These are phyloP conservation scores for Beta vulgaris DNA, from an alignment of 148 eudicot genomes.

Conservation along the genomic window DNA sequence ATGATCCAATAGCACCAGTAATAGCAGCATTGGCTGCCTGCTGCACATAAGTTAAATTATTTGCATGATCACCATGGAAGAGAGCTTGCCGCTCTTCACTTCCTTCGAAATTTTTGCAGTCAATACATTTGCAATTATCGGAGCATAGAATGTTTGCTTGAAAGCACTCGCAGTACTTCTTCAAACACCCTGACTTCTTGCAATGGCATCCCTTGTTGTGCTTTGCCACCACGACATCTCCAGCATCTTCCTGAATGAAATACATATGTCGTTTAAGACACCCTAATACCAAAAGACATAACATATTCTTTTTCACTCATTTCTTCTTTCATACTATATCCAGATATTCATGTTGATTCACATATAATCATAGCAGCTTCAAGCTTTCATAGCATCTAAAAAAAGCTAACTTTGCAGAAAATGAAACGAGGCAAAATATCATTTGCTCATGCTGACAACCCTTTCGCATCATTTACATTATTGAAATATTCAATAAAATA, in stretches of 20 bases:
- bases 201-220: slow-evolving; percentile 99
- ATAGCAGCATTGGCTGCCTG: slow-evolving; percentile 99
- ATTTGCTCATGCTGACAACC: background rate
- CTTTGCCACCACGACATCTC: slow-evolving; percentile 67
- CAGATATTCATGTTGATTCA: background rate
- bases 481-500: background rate
- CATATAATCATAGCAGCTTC: background rate
- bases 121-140: slow-evolving; percentile 92
- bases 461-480: background rate
- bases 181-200: slow-evolving; percentile 98
- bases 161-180: slow-evolving; percentile 96
- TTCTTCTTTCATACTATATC: background rate
- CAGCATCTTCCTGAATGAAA: slow-evolving; percentile 66
- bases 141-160: slow-evolving; percentile 98
- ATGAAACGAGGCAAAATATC: background rate
- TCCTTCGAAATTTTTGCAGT: slow-evolving; percentile 96
- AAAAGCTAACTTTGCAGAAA: background rate
- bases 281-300: background rate
- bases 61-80: slow-evolving; percentile 88
- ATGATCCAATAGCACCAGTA: slow-evolving; percentile 94
- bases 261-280: background rate
- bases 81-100: slow-evolving; percentile 97
- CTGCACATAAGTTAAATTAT: slow-evolving; percentile 66
- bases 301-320: background rate
- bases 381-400: background rate